phyloP scores from a whole-genome alignment of 73 alveolate species.

The Stentor coeruleus region DNA sequence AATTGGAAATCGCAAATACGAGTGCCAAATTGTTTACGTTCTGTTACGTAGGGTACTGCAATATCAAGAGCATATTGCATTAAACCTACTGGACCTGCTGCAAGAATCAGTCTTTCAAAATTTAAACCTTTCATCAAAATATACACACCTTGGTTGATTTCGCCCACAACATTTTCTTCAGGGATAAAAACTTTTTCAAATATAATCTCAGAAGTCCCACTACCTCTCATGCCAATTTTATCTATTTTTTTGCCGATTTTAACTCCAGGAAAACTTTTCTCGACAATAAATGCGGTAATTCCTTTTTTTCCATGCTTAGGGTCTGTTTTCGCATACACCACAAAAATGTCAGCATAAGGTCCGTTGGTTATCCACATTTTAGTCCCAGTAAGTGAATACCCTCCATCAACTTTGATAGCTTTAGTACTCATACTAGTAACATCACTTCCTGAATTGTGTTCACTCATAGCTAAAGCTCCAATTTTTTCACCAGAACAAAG shows the following conservation, averaged over 20 bases:
- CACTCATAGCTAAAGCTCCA: slow-evolving; percentile 92
- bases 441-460: slow-evolving; percentile 88
- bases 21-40: slow-evolving; percentile 73
- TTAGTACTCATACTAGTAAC: slow-evolving; percentile 72
- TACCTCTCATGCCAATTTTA: slow-evolving; percentile 91
- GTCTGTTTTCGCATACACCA: slow-evolving; percentile 89
- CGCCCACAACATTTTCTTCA: slow-evolving; percentile 72
- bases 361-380: slow-evolving; percentile 96
- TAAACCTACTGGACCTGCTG: slow-evolving; percentile 95
- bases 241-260: slow-evolving; percentile 75
- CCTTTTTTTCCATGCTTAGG: slow-evolving; percentile 71
- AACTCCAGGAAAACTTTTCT: slow-evolving; percentile 74
- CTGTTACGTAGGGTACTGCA: slow-evolving; percentile 52
- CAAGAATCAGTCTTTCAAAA: slow-evolving; percentile 75
- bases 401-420: slow-evolving; percentile 78
- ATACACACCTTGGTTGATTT: slow-evolving; percentile 73
- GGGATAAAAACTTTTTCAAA: slow-evolving; percentile 88
- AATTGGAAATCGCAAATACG: slow-evolving; percentile 68
- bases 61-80: slow-evolving; percentile 84
- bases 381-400: slow-evolving; percentile 70
- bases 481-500: slow-evolving; percentile 79
- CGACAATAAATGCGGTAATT: slow-evolving; percentile 83
- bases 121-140: slow-evolving; percentile 90
- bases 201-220: slow-evolving; percentile 79
- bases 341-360: slow-evolving; percentile 83